Evolutionary conservation across 345 rosid species (phyloP), one percentile per base, ranked within the genome.

Genomic region (Xanthoceras sorbifolium): DNA sequence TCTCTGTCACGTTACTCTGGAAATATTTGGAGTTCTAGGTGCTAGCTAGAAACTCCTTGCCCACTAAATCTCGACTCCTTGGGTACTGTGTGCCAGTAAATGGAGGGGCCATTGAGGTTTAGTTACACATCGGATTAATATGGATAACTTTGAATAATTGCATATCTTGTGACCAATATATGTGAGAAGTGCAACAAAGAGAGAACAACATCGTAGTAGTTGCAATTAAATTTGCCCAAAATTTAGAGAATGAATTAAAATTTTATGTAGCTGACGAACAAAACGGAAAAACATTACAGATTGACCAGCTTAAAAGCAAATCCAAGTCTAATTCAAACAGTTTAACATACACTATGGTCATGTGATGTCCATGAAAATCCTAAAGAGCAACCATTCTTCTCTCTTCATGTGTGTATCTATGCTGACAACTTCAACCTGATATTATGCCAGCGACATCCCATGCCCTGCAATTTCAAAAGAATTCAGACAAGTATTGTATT

Each of bases 391-490:
- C 2, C 62, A 28, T 32, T 74, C 52, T 26, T 50, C 25, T 1
- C 46, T 42, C 63, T 65, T 26, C 29, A 10, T 17, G 12, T 9
- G 20, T 61, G 6, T 3, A 6, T 63, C 29, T 54, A 3, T 12
- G 60, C 48, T 22, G 48, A 73, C 22, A 48, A n/a, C 50, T 74
- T 31, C 31, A 44, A 15, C 52, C 32, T 22, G 22, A 6, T 3
- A 50, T 20, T 3, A 50, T 20, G 62, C 64, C 50, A 8, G 52
- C 15, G 44, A 14, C 44, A 48, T 50, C 34, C 12, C 3, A 31
- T 52, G 64, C 25, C 26, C 77, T 75, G 52, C 63, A 22, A 64
- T n/a, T 22, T 50, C 9, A 52, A 3, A 65, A 52, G 34, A 38
- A 29, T 11, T 50, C 31, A 1, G 15, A 64, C 9, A 64, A 14